Evolutionary conservation across 352 stramenopile genomes (phyloP).

Genomic region (Albugo laibachii): DNA sequence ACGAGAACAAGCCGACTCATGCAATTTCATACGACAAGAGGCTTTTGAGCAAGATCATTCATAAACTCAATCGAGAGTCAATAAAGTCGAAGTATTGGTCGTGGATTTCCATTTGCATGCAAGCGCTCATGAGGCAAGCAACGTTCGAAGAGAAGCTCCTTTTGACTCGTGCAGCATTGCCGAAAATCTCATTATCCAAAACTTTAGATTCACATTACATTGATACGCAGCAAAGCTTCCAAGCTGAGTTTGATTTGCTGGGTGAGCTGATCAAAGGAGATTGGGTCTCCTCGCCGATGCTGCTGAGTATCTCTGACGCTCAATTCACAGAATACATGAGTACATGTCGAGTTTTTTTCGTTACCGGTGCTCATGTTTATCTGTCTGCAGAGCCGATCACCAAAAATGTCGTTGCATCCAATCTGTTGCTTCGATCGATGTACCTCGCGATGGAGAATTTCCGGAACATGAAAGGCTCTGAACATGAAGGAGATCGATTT

Average conservation of each 20-base stretch:
- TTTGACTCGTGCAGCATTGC: conserved; percentile 69
- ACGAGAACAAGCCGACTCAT: no score
- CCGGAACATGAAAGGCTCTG: no score
- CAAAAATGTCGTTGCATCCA: conserved; percentile 90
- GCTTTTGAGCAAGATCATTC: conserved; percentile 81
- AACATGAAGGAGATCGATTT: background rate
- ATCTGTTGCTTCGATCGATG: conserved; percentile 92
- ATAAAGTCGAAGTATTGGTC: conserved; percentile 90
- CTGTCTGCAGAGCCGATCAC: conserved; percentile 65
- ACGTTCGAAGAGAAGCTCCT: conserved; percentile 80
- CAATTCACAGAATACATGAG: conserved; percentile 83
- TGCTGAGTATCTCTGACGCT: conserved; percentile 76
- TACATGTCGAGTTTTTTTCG: conserved; percentile 10
- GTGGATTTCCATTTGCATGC: conserved; percentile 91
- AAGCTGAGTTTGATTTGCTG: conserved; percentile 91
- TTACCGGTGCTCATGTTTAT: background rate
- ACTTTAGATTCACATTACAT: conserved; percentile 67
- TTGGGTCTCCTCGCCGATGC: conserved; percentile 68
- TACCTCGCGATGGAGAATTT: conserved; percentile 58
- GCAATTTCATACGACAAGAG: conserved; percentile 53
- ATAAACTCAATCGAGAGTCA: conserved; percentile 77
- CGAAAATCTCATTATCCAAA: conserved; percentile 76
- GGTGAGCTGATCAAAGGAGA: conserved; percentile 93
- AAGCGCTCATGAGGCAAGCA: conserved; percentile 85
- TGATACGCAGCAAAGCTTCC: conserved; percentile 80